Base-by-base conservation (phyloP, 2,329 filamentous ascomycete genomes). In the Clonostachys rosea region DNA sequence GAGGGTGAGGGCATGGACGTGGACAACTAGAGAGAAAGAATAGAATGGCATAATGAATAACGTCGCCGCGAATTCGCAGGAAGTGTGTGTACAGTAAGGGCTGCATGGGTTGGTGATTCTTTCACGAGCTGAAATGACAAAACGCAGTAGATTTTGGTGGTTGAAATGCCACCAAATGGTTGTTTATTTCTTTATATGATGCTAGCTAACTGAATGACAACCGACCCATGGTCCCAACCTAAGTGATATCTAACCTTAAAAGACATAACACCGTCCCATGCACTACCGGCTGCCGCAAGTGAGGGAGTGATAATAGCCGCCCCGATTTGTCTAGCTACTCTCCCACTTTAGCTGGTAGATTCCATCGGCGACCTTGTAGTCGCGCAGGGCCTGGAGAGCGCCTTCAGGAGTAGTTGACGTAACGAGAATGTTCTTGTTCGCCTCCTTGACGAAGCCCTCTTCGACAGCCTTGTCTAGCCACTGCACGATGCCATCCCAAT, bases 291-390 rank as follows among this genome's bases (percentile, higher is more conserved):
- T 30, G 24, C 24, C 9, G 24, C 24, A 30, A 30, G 24, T 9
- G 24, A 30, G 24, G 24, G 24, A 30, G 24, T 9, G 24, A 30
- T 30, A 30, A 30, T 9, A 30, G 24, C 24, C 24, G 24, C 24
- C 24, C 8, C 16, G 16, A 3, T 6, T 30, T 30, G 24, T 30
- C 4, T 30, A 85, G 63, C 85, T 78, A 54, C 77, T 79, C 5
- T 79, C 84, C 94, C 94, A 99, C 49, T 90, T 75, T 65, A 97
- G 69, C 58, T 91, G 84, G 63, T 89, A 89, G 45, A 89, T 79
- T 10, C 86, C 87, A 54, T 84, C 76, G 1, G 87, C 86, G 42
- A 86, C 79, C 68, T 82, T 80, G 70, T 99, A 99, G 35, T 86
- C 76, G 51, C 71, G 77, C 64, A 99, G 70, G 41, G 76, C 78